These are phyloP conservation scores for Mycena citricolor DNA, from an alignment of 1,284 basidiomycete genomes.

Conservation along the genomic window DNA sequence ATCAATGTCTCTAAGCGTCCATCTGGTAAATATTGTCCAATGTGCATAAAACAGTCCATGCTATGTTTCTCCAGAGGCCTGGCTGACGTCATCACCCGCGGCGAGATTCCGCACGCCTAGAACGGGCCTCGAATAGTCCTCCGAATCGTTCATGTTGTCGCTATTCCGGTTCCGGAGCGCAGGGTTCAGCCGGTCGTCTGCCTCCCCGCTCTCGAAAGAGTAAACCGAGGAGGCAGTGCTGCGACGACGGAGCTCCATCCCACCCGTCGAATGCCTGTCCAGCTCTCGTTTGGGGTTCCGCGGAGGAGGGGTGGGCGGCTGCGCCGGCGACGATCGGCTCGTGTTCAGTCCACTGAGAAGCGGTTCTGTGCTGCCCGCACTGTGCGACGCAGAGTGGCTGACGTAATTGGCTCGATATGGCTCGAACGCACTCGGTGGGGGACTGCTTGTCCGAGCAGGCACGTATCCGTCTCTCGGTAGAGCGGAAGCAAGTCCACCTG, in stretches of 20 bases:
- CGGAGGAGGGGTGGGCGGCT: conserved; percentile 43
- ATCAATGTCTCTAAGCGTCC: conserved; percentile 4
- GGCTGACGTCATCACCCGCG: conserved; percentile 39
- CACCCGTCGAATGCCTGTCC: conserved; percentile 8
- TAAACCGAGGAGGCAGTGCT: conserved; percentile 32
- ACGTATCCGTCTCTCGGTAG: conserved; percentile 40
- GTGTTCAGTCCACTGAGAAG: conserved; percentile 45
- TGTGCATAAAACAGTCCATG: conserved; percentile 15
- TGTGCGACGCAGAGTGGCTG: conserved; percentile 49
- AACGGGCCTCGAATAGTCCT: conserved; percentile 57
- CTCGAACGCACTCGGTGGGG: conserved; percentile 40
- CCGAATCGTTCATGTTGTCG: conserved; percentile 47
- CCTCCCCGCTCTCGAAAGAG: conserved; percentile 36
- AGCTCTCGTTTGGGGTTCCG: conserved; percentile 39
- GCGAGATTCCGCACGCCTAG: conserved; percentile 56
- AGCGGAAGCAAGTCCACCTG: conserved; percentile 29
- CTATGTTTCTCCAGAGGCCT: conserved; percentile 35
- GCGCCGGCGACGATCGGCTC: conserved; percentile 22
- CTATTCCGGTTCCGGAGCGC: conserved; percentile 39
- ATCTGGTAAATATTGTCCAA: conserved; percentile 8
- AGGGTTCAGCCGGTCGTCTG: conserved; percentile 46
- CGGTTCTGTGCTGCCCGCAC: conserved; percentile 64
- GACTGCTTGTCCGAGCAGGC: conserved; percentile 46
- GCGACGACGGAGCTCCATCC: conserved; percentile 17
- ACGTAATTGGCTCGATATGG: conserved; percentile 41